Percentiles rank a stretch among this genome's conserved stretches.
Conservation (phyloP, 495 filamentous ascomycete species). For the Xylaria venustula region DNA sequence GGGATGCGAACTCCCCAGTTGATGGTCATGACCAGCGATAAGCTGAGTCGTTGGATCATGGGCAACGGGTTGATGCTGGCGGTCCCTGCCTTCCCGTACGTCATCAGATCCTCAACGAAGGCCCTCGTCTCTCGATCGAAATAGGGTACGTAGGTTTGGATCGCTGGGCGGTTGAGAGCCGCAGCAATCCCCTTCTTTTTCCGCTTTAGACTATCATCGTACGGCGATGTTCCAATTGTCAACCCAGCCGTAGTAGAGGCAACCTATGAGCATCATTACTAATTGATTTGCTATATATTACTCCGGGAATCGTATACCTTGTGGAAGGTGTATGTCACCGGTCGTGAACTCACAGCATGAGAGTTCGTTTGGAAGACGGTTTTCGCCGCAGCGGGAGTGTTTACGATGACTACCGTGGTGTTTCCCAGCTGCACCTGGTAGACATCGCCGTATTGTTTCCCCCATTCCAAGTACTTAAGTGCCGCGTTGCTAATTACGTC, state of each 20-base stretch:
- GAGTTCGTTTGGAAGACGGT: conserved; percentile 57
- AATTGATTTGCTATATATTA: neutral
- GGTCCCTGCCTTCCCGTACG: conserved; percentile 53
- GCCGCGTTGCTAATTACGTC: conserved; percentile 60
- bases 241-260: conserved; percentile 63
- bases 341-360: conserved; percentile 56
- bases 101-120: conserved; percentile 58
- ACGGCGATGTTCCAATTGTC: conserved; percentile 65
- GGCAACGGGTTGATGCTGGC: conserved; percentile 58
- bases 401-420: conserved; percentile 59
- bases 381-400: conserved; percentile 56
- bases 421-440: conserved; percentile 68
- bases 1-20: conserved; percentile 63
- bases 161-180: conserved; percentile 60
- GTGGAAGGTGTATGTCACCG: conserved; percentile 65
- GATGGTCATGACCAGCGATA: conserved; percentile 58
- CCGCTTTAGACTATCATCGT: conserved; percentile 60
- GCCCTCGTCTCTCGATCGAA: conserved; percentile 60
- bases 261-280: conserved; percentile 37
- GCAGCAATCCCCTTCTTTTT: conserved; percentile 63
- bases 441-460: conserved; percentile 55
- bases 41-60: conserved; percentile 57
- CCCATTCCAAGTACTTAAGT: conserved; percentile 60
- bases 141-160: conserved; percentile 59
- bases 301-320: conserved; percentile 41